These are phyloP conservation scores for Psilocybe sp. DNA, from an alignment of 768 basidiomycete genomes.

Conservation along the genomic window DNA sequence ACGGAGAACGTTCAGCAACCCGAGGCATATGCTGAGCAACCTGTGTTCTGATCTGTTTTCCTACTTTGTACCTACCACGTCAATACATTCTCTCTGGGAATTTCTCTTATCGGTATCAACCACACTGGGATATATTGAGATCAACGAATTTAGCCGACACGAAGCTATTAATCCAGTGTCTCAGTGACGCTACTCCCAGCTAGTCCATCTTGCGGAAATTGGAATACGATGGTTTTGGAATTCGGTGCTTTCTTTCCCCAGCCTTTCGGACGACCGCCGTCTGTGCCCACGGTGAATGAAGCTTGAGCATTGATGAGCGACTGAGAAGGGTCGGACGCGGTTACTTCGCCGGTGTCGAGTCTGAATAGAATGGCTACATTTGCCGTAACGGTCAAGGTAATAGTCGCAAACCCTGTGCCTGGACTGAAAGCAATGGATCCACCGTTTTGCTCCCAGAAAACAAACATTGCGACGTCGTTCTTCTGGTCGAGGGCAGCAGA, in stretches of 20 bases:
- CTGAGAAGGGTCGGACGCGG: conserved; percentile 69
- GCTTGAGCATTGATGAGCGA: conserved; percentile 34
- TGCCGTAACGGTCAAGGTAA: conserved; percentile 35
- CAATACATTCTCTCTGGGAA: background rate
- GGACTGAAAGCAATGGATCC: conserved; percentile 38
- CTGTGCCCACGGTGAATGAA: conserved; percentile 27
- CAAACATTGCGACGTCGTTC: conserved; percentile 40
- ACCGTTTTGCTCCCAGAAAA: conserved; percentile 54
- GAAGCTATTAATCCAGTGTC: conserved; percentile 9
- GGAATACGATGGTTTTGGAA: conserved; percentile 30
- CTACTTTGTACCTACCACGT: conserved; percentile 9
- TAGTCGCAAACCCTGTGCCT: conserved; percentile 13
- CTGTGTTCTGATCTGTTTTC: conserved; percentile 52
- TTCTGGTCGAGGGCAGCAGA: conserved; percentile 49
- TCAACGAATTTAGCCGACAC: background rate
- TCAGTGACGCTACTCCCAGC: conserved; percentile 47
- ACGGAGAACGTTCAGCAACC: conserved; percentile 42
- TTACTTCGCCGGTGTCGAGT: conserved; percentile 38
- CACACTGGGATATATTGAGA: background rate
- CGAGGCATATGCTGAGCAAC: conserved; percentile 41
- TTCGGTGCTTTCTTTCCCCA: conserved; percentile 15
- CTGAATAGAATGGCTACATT: conserved; percentile 45
- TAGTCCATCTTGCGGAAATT: conserved; percentile 43
- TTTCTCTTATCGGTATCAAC: background rate
- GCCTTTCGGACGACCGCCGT: conserved; percentile 21